Base-by-base conservation (phyloP, 768 basidiomycete species). In the Scleroderma bovista region DNA sequence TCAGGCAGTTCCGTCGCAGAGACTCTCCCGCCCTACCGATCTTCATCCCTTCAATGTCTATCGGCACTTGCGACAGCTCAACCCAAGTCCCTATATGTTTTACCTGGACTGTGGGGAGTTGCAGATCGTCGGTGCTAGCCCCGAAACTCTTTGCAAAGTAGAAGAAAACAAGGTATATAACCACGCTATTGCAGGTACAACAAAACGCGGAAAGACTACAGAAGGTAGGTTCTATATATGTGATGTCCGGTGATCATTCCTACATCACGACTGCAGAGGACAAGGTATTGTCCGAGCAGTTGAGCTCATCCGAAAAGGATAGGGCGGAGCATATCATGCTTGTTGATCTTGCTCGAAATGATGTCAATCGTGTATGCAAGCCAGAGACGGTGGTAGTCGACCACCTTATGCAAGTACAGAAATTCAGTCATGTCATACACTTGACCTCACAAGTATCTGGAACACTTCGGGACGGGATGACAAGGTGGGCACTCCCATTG, bases 41-140 rank as follows among this genome's bases (percentile, higher is more conserved):
- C 73, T 99, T 17, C 93, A 98, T 65, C 95, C 96, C 2, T 99
- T 99, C 76, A 99, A 98, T 71, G 93, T 86, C 7, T 99, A 98
- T 64, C 77, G 96, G 44, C 88, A 91, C 47, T 76, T 99, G 40
- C 85, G 96, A 40, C 86, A 94, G 60, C 80, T 97, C 53, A 99
- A 99, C 60, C 96, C 96, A 1, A 95, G 92, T 48, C 96, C 96
- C 15, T 98, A 99, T 70, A 97, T 96, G 94, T 99, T 94, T 70
- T 99, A 93, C 65, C 67, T 99, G 58, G 90, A 98, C 60, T 95
- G 93, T 57, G 89, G 90, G 6, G 91, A 91, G 48, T 64, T 95
- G 11, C 93, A 97, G 67, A 76, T 99, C 32, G 93, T 98, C n/a
- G 96, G 96, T 11, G 96, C 96, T 2, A 95, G 92, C 59, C 96